These are phyloP conservation scores for Ceratocystis albifundus DNA, from an alignment of 2,329 filamentous ascomycete species.

Conservation along the genomic window DNA sequence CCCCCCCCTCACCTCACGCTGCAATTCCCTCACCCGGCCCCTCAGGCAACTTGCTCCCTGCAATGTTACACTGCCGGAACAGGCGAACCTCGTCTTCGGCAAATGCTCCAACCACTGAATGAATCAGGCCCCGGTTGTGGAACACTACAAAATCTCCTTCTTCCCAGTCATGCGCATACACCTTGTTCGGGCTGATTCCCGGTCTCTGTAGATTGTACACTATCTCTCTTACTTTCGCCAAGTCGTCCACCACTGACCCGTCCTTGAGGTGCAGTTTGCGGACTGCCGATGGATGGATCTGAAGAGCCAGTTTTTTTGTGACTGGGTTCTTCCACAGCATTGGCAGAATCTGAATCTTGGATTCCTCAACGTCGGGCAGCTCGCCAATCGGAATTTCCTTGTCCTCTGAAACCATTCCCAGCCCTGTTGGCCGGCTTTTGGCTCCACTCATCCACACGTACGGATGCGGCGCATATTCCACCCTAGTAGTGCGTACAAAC, in stretches of 20 bases:
- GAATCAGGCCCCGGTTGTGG: conserved; percentile 62
- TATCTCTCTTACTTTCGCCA: conserved; percentile 54
- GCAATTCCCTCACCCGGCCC: conserved; percentile 33
- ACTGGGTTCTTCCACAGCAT: conserved; percentile 69
- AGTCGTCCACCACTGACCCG: conserved; percentile 56
- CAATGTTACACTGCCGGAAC: conserved; percentile 70
- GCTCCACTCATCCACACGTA: conserved; percentile 72
- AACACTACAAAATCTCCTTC: conserved; percentile 73
- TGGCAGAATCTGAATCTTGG: conserved; percentile 59
- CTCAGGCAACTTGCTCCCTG: conserved; percentile 47
- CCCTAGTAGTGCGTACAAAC: conserved; percentile 53
- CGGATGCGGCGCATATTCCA: conserved; percentile 68
- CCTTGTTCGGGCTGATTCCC: conserved; percentile 54
- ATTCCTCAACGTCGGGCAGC: conserved; percentile 52
- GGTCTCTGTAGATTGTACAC: conserved; percentile 59
- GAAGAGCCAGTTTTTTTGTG: conserved; percentile 56
- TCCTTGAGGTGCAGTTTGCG: conserved; percentile 56
- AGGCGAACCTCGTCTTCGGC: conserved; percentile 59
- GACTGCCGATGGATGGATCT: conserved; percentile 62
- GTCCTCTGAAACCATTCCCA: conserved; percentile 58
- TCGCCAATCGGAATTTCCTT: conserved; percentile 48
- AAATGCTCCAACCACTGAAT: conserved; percentile 66
- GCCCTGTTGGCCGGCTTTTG: conserved; percentile 53
- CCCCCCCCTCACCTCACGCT: background rate
- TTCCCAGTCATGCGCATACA: conserved; percentile 67